Percentiles rank a stretch among this genome's conserved stretches.
These are phyloP conservation scores for Pseudotulostoma volvatum DNA, from an alignment of 495 filamentous ascomycete genomes.

Conservation along the genomic window DNA sequence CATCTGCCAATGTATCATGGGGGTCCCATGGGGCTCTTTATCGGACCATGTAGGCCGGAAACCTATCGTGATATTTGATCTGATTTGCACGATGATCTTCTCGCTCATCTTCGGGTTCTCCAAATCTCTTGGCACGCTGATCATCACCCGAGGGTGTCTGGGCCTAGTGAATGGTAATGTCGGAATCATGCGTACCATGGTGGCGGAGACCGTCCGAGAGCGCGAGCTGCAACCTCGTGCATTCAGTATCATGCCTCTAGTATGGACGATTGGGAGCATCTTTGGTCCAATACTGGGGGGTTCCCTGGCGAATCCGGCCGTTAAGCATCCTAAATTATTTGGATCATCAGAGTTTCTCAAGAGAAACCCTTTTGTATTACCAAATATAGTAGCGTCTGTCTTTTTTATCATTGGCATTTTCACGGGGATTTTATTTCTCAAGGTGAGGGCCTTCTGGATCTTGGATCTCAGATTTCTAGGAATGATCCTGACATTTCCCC, in stretches of 20 bases:
- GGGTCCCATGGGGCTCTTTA: constrained; percentile 61
- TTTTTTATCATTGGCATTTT: constrained; percentile 61
- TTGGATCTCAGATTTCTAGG: too few relatives aligned
- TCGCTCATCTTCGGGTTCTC: constrained; percentile 68
- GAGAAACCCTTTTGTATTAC: constrained; percentile 63
- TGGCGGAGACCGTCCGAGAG: constrained; percentile 68
- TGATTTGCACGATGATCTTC: constrained; percentile 55
- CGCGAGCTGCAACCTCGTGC: constrained; percentile 67
- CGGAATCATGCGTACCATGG: constrained; percentile 67
- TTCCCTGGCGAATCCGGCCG: constrained; percentile 59
- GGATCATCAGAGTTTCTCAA: constrained; percentile 48
- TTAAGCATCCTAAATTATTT: constrained; percentile 52
- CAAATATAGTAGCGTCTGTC: constrained; percentile 56
- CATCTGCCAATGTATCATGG: constrained; percentile 53
- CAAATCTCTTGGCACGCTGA: constrained; percentile 50
- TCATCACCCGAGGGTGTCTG: constrained; percentile 48
- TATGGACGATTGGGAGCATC: constrained; percentile 69
- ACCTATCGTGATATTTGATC: constrained; percentile 50
- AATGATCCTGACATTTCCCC: too few relatives aligned
- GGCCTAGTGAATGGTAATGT: constrained; percentile 66
- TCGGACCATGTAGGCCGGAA: constrained; percentile 64
- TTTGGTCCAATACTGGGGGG: constrained; percentile 82
- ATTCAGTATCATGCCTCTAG: constrained; percentile 72
- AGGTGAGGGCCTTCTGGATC: constrained; percentile 13
- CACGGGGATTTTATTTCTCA: constrained; percentile 55